Evolutionary conservation across 2,329 filamentous ascomycete species (phyloP), one percentile per base, ranked within the genome.

Genomic region (Thielaviopsis punctulata): DNA sequence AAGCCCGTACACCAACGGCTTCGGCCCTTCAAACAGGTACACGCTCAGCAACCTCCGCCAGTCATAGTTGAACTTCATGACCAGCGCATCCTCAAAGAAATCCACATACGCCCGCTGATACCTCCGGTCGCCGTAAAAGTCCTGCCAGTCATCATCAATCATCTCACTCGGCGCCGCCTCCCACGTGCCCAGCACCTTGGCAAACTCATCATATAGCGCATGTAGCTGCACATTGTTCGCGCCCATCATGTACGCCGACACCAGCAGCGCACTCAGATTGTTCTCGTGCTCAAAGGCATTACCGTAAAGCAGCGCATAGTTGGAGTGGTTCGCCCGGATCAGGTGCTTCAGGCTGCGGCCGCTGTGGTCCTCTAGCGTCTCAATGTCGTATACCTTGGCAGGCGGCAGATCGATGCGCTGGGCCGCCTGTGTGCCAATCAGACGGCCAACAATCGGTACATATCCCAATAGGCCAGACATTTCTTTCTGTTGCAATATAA

Each of bases 61-160:
- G 62, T 95, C 77, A 63, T 95, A 96, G 33, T 79, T 73, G 60
- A 81, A 53, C 24, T 70, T 68, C 64, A 77, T 68, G 2, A 86
- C 88, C 25, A 96, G 71, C 60, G 87, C 80, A 63, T 98, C 92
- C 64, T 98, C 92, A 62, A 94, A 96, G 63, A 92, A 96, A 64
- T 98, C 89, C 52, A 98, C 72, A 62, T 82, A 98, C 0, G 88
- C 90, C 55, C 90, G 77, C 66, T 98, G 87, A 62, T 93, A 95
- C 56, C 71, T 78, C 60, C 75, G 75, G 63, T 87, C 79, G 21
- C 90, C 89, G 27, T 95, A 65, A 60, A 80, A 92, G 53, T 90
- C 83, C 57, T 81, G 75, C 90, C 92, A 98, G 63, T 98, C 92
- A 53, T 82, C 75, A 56, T 80, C 74, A 18, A 80, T 78, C 49